Evolutionary conservation across 495 filamentous ascomycete genomes (phyloP).

Genomic region (Parathielavia appendiculata): DNA sequence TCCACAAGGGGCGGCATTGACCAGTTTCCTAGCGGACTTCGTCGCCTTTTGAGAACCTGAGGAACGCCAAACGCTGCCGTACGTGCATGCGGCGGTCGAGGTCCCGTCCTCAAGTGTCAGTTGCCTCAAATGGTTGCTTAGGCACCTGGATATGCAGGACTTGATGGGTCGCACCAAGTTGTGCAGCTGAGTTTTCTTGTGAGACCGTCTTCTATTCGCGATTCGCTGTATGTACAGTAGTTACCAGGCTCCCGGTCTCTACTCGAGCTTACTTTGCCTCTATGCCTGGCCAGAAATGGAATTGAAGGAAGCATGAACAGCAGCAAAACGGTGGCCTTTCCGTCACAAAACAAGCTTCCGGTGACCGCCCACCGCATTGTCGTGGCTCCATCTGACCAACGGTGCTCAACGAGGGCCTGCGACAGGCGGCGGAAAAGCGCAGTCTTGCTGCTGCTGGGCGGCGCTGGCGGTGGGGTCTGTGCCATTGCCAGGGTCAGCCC

Average conservation of each 20-base stretch:
- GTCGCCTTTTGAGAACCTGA: background rate
- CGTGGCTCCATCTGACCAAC: constrained; percentile 23
- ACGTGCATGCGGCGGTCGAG: constrained; percentile 2
- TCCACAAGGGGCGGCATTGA: no score
- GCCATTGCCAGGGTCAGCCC: no score
- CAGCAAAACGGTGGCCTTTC: constrained; percentile 7
- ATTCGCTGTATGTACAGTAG: background rate
- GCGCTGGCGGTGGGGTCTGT: constrained; percentile 4
- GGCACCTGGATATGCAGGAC: constrained; percentile 6
- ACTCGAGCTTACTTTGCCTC: no score
- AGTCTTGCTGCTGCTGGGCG: constrained; percentile 7
- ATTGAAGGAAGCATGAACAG: no score
- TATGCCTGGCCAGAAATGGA: no score
- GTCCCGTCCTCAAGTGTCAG: background rate
- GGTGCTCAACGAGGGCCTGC: background rate
- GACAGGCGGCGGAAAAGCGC: constrained; percentile 5
- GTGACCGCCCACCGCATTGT: background rate
- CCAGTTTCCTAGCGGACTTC: no score
- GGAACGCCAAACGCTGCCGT: background rate
- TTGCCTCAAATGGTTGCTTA: constrained; percentile 9
- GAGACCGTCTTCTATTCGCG: background rate
- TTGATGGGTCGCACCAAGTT: background rate
- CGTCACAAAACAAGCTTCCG: background rate
- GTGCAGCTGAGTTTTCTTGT: background rate
- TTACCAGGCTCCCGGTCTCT: no score